Evolutionary conservation across 2,329 filamentous ascomycete species (phyloP).

Genomic region (Arthrobotrys sinensis): DNA sequence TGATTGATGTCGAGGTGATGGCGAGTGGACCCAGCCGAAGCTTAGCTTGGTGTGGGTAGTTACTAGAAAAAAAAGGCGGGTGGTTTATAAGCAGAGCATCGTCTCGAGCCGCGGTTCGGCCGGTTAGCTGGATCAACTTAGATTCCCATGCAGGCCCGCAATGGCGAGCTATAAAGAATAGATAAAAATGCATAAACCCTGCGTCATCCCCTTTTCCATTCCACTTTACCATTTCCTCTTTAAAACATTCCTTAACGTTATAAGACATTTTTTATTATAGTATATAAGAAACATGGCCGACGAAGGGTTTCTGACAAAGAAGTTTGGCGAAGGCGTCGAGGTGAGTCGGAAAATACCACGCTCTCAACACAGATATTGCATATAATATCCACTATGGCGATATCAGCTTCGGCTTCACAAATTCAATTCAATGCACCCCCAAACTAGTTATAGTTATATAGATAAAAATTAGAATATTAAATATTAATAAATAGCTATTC

Average conservation of each 20-base stretch:
- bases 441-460: constrained; percentile 3
- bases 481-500: too few relatives aligned
- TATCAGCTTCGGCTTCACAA: not conserved
- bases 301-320: constrained; percentile 77
- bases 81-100: constrained; percentile 51
- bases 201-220: constrained; percentile 8
- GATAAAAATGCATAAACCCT: constrained; percentile 9
- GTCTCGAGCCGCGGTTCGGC: constrained; percentile 33
- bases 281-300: constrained; percentile 19
- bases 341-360: constrained; percentile 51
- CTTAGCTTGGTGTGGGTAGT: too few relatives aligned
- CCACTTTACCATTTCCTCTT: not conserved
- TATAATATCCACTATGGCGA: not conserved
- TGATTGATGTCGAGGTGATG: constrained; percentile 3
- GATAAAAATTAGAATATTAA: constrained; percentile 8
- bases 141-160: too few relatives aligned
- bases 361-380: constrained; percentile 18
- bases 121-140: constrained; percentile 16
- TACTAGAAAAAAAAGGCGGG: not conserved
- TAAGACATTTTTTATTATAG: not conserved
- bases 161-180: too few relatives aligned
- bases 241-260: not conserved
- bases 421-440: not conserved
- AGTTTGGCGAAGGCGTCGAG: constrained; percentile 82
- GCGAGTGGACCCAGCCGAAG: too few relatives aligned